Evolutionary conservation across 352 stramenopile genomes (phyloP), one percentile per base, ranked within the genome.

Genomic region (Blastocystis sp.): DNA sequence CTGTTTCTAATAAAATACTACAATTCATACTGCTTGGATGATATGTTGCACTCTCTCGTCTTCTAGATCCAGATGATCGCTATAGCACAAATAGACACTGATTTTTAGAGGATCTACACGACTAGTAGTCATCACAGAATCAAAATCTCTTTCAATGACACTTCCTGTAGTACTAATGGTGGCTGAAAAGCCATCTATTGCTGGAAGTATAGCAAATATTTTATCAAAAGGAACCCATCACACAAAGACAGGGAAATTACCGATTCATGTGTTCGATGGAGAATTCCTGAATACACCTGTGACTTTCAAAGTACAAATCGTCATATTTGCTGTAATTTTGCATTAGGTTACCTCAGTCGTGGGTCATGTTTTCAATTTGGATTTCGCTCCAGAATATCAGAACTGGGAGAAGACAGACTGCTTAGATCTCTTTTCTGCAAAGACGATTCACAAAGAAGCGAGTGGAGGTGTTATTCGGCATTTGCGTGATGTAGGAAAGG

Each of bases 111-210:
- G 29, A 34, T 34, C 29, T 34, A 34, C 29, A 34, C 29, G 1
- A 66, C n/a, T 1, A 2, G 9, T 37, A 23, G 37, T 23, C 18
- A 75, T 41, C 45, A 23, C 5, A 29, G 45, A 15, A 23, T 75
- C 23, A 75, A 5, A 53, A 75, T 47, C 45, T 47, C 18, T 45
- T 75, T 75, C 18, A 34, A 84, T 84, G 73, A 64, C 47, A 69
- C 73, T 84, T 84, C 73, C 73, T 66, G 73, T 66, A 54, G 91
- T 94, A 41, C 82, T 94, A 11, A 94, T 94, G 93, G 92, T 94
- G 34, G 92, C 92, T 39, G 93, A 94, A 90, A 94, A 94, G 89
- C 93, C 93, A 45, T 93, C 91, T 29, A 94, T 94, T 45, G 92
- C 91, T 18, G 92, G 92, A 43, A 89, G 91, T 53, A 93, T 94